Percentiles rank a stretch among this genome's conserved stretches.
phyloP scores from a whole-genome alignment of 2,329 filamentous ascomycete genomes.

The Ilyonectria destructans region DNA sequence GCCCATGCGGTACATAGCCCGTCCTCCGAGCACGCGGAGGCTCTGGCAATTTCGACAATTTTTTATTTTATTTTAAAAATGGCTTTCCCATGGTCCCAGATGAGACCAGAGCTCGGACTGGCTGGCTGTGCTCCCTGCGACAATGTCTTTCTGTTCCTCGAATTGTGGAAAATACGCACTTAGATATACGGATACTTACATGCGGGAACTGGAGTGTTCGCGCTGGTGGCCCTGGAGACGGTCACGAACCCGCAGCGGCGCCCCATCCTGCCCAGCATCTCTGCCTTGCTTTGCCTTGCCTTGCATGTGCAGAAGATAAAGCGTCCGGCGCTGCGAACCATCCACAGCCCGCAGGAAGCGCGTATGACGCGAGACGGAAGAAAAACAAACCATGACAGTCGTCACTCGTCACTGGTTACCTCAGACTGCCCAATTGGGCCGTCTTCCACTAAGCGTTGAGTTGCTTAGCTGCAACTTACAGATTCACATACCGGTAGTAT shows the following conservation, averaged over 20 bases:
- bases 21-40: neutral
- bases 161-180: neutral
- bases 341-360: neutral
- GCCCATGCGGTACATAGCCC: slow-evolving; percentile 9
- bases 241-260: slow-evolving; percentile 42
- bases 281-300: slow-evolving; percentile 40
- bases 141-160: neutral
- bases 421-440: slow-evolving; percentile 8
- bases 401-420: slow-evolving; percentile 2
- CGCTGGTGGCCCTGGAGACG: slow-evolving; percentile 29
- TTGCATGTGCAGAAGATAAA: slow-evolving; percentile 46
- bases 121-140: neutral
- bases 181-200: neutral
- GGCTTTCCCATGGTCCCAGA: neutral
- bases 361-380: neutral
- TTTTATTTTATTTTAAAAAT: no score
- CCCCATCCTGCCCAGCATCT: slow-evolving; percentile 28
- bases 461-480: neutral
- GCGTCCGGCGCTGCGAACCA: slow-evolving; percentile 26
- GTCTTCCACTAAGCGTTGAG: neutral
- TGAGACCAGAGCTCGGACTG: neutral
- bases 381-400: neutral
- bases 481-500: neutral
- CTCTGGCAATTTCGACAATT: slow-evolving; percentile 2
- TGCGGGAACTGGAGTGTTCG: neutral